Conservation (phyloP, 1,284 basidiomycete species). For the Pseudozyma sp. region DNA sequence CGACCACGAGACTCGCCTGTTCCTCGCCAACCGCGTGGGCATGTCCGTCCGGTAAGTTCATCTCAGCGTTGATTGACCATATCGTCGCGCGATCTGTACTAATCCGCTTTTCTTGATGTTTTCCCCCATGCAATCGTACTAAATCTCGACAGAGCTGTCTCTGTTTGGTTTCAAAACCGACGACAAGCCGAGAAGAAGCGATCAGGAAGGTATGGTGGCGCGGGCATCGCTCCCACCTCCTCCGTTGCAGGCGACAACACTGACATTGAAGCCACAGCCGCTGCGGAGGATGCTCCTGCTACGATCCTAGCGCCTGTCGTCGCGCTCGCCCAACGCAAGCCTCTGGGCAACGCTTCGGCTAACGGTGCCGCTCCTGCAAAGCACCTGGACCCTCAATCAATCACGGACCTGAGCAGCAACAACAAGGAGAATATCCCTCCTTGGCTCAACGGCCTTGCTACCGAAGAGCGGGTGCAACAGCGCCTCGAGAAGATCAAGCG, state of each 20-base stretch:
- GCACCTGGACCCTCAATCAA: slow-evolving; percentile 18
- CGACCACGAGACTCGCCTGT: slow-evolving; percentile 58
- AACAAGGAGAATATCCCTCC: slow-evolving; percentile 57
- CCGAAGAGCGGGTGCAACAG: slow-evolving; percentile 4
- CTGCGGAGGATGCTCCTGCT: slow-evolving; percentile 6
- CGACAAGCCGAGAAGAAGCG: slow-evolving; percentile 67
- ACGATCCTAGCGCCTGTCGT: slow-evolving; percentile 1
- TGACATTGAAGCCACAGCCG: neutral
- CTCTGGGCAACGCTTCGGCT: slow-evolving; percentile 27
- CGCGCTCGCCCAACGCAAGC: slow-evolving; percentile 22
- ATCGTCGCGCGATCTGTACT: neutral
- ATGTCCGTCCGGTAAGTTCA: slow-evolving; percentile 61
- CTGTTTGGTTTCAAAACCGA: slow-evolving; percentile 67
- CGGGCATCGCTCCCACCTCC: slow-evolving; percentile 22
- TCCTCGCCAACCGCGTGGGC: slow-evolving; percentile 53
- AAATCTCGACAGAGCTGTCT: slow-evolving; percentile 46
- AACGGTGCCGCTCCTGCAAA: slow-evolving; percentile 12
- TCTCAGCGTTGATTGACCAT: neutral
- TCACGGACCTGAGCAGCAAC: slow-evolving; percentile 35
- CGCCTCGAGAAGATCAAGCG: slow-evolving; percentile 32
- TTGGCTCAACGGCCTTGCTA: slow-evolving; percentile 21
- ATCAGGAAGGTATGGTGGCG: slow-evolving; percentile 55
- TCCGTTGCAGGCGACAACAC: neutral
- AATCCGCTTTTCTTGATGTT: neutral
- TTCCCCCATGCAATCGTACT: no score